phyloP scores from a whole-genome alignment of 306 rosid genomes.

The Medicago ruthenica region DNA sequence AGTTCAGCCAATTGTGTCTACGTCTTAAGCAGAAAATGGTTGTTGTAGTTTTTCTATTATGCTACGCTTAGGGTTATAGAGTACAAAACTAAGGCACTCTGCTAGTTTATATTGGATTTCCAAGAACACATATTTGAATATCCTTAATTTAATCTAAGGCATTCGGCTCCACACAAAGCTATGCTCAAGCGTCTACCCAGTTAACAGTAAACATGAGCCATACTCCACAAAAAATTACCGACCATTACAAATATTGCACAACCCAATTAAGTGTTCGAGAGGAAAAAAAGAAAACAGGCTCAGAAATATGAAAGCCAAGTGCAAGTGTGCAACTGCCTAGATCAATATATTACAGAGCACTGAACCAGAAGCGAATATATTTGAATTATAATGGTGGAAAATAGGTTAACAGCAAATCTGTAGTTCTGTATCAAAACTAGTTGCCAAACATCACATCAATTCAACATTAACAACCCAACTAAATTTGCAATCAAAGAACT shows the following conservation, averaged over 20 bases:
- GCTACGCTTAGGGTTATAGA: not conserved
- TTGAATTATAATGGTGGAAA: not conserved
- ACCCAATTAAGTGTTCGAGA: not conserved
- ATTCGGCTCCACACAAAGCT: not conserved
- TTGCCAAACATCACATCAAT: conserved; percentile 12
- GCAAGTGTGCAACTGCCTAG: not conserved
- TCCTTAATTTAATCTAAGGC: not conserved
- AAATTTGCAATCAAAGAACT: no score
- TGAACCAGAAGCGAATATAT: not conserved
- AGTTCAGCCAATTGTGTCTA: not conserved
- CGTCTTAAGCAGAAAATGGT: not conserved
- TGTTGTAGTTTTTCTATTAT: not conserved
- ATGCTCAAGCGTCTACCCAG: not conserved
- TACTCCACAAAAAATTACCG: not conserved
- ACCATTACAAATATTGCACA: not conserved
- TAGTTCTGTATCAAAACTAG: not conserved
- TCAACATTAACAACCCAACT: conserved; percentile 11
- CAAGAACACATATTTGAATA: not conserved
- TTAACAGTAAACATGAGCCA: not conserved
- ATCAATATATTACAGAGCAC: not conserved
- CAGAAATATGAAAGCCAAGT: not conserved
- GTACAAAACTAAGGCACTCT: not conserved
- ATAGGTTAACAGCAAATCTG: not conserved
- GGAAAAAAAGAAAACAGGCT: not conserved
- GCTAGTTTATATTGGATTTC: conserved; percentile 11